Evolutionary conservation across 495 filamentous ascomycete genomes (phyloP).

Genomic region (Penicillium pulvis): DNA sequence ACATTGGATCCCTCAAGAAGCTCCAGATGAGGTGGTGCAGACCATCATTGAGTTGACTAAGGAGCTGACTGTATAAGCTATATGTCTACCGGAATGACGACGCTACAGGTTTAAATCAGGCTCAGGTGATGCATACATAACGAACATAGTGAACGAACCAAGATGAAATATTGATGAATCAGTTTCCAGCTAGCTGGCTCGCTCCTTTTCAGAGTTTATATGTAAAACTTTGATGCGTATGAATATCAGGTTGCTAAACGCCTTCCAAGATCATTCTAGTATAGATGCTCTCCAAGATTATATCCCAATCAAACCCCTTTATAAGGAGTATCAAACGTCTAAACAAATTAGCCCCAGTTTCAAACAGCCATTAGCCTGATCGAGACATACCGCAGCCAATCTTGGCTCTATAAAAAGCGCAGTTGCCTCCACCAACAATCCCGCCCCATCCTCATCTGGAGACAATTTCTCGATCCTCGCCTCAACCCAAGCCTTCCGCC

Average conservation of each 20-base stretch:
- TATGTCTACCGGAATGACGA: too few species aligned
- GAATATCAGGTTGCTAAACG: neutral
- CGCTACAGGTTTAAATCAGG: neutral
- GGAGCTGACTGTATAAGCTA: neutral
- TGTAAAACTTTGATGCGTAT: too few species aligned
- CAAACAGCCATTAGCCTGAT: neutral
- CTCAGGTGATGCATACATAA: neutral
- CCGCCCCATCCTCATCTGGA: conserved; percentile 55
- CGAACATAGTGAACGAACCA: neutral
- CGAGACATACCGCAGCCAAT: conserved; percentile 64
- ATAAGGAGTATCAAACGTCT: conserved; percentile 5
- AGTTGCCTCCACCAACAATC: conserved; percentile 70
- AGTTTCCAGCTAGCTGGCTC: neutral
- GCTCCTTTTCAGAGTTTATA: too few species aligned
- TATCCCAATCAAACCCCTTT: neutral
- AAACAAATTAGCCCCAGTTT: neutral
- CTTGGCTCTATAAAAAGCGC: conserved; percentile 87
- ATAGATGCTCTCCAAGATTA: neutral
- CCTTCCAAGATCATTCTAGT: neutral
- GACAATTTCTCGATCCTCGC: conserved; percentile 80
- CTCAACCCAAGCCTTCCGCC: conserved; percentile 91
- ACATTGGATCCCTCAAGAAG: conserved; percentile 71
- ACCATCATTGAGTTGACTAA: conserved; percentile 41
- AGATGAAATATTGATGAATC: neutral
- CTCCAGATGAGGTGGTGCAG: conserved; percentile 55